phyloP scores from a whole-genome alignment of 2,329 filamentous ascomycete species.

The Exserohilum rostratum region DNA sequence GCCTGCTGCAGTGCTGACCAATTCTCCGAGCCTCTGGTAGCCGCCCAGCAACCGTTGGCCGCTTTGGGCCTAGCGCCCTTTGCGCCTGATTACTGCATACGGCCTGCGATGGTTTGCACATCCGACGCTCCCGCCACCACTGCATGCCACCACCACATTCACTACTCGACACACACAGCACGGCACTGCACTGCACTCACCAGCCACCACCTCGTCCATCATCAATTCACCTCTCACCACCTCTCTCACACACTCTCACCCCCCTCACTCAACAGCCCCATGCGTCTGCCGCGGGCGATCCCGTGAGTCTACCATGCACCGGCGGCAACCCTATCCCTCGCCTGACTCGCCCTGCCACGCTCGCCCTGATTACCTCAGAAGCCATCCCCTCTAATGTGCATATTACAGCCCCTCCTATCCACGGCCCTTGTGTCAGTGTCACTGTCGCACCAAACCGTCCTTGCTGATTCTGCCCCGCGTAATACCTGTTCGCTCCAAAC shows the following conservation, averaged over 20 bases:
- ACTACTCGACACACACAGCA: too few relatives aligned
- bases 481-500: background rate
- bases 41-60: conserved; percentile 17
- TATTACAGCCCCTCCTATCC: conserved; percentile 17
- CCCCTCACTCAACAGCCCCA: background rate
- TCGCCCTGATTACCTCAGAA: conserved; percentile 36
- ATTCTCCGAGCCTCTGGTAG: conserved; percentile 19
- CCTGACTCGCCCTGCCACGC: conserved; percentile 19
- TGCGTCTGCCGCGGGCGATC: conserved; percentile 23
- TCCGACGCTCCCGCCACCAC: conserved; percentile 25
- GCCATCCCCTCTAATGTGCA: conserved; percentile 27
- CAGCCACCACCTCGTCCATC: too few relatives aligned
- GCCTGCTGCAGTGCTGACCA: conserved; percentile 23
- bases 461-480: conserved; percentile 1
- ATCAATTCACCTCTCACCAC: too few relatives aligned
- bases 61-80: background rate
- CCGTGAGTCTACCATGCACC: conserved; percentile 29
- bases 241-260: background rate
- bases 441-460: conserved; percentile 18
- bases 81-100: conserved; percentile 19
- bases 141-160: conserved; percentile 1
- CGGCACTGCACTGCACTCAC: background rate
- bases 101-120: conserved; percentile 17
- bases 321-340: conserved; percentile 23
- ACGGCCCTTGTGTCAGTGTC: conserved; percentile 8